Evolutionary conservation across 805 yeast genomes (phyloP), one percentile per base, ranked within the genome.

Genomic region (Kluyveromyces siamensis): DNA sequence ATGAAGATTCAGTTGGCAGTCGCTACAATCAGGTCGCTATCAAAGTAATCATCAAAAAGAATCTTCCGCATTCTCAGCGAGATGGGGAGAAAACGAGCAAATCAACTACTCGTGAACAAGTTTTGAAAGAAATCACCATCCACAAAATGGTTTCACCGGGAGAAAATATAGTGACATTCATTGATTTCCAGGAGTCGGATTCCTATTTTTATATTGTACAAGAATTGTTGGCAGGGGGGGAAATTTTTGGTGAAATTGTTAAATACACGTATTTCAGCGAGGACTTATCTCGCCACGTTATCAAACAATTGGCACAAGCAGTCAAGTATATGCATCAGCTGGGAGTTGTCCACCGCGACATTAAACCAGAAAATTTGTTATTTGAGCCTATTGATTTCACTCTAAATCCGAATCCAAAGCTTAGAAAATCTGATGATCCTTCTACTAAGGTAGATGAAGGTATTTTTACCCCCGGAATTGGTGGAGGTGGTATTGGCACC

Each of bases 401-500:
- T 3, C 81, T 86, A 11, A 56, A 62, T 2, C 46, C 52, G n/a
- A 47, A 55, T 10, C 54, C 53, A 8, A 68, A 65, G 48, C 70
- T 77, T 36, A 70, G 91, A 47, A 74, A 71, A 54, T 77, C 84
- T 11, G 95, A 86, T 64, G 93, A 86, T 62, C 73, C 73, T 36
- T 71, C 76, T 37, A 61, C 79, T 13, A 86, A 93, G 63, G 69
- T 72, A 13, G 97, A 91, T 62, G 99, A 93, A 70, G 99, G 99
- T 47, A 79, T 75, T 52, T 93, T 90, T 57, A 67, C 66, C 9
- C 83, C 84, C 5, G 86, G 86, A 11, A 70, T 86, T 18, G 99
- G 99, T 35, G 96, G 95, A 43, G 99, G 96, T 48, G 87, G 90
- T 13, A 84, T 93, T 55, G 99, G 98, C 8, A 58, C 71, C 14